Conservation (phyloP, 73 alveolate genomes). For the Paramecium pentaurelia region DNA sequence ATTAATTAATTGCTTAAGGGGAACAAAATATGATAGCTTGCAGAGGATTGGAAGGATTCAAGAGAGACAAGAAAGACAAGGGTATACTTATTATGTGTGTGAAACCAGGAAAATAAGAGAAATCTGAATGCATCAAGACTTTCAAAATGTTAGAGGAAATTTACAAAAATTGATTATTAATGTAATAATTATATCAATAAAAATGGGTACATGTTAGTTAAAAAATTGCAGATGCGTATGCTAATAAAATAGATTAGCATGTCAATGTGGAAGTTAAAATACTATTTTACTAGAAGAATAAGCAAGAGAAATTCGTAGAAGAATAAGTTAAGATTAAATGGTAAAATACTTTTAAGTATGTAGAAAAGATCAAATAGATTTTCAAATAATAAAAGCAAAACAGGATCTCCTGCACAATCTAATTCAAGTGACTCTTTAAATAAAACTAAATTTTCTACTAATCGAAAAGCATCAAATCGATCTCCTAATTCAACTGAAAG, state of each 20-base stretch:
- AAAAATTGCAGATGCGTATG: conserved; percentile 38
- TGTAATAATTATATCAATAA: background rate
- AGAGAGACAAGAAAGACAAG: background rate
- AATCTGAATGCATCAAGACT: background rate
- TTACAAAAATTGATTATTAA: background rate
- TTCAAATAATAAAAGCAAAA: background rate
- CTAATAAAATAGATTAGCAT: background rate
- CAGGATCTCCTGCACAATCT: background rate
- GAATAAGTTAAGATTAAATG: conserved; percentile 2
- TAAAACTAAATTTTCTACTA: conserved; percentile 13
- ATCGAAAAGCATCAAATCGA: background rate
- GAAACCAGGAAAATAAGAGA: background rate
- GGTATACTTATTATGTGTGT: background rate
- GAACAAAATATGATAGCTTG: background rate
- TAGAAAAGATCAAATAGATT: conserved; percentile 43
- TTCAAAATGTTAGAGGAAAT: background rate
- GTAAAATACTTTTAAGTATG: background rate
- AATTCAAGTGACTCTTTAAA: background rate
- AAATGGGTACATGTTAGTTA: conserved; percentile 37
- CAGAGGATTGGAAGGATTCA: background rate
- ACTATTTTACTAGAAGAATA: background rate
- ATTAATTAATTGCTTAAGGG: background rate
- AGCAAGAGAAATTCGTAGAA: background rate
- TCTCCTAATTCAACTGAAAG: conserved; percentile 18
- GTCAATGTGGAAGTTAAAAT: conserved; percentile 31